These are phyloP conservation scores for Lachnellula willkommii DNA, from an alignment of 2,329 filamentous ascomycete species.

Conservation along the genomic window DNA sequence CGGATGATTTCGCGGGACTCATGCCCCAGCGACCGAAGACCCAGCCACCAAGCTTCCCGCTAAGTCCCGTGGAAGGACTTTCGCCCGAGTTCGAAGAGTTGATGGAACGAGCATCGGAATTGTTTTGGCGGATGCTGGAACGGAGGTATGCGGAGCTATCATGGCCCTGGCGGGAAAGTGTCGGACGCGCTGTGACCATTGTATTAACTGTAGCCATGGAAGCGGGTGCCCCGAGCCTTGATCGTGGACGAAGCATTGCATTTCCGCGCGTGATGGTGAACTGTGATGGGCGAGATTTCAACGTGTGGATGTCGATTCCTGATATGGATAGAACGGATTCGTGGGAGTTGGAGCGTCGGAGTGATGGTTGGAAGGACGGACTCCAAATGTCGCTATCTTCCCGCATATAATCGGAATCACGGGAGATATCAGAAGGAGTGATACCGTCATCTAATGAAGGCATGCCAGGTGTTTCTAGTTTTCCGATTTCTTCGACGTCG, in stretches of 20 bases:
- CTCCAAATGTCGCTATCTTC: slow-evolving; percentile 18
- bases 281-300: slow-evolving; percentile 71
- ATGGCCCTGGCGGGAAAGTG: slow-evolving; percentile 42
- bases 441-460: slow-evolving; percentile 21
- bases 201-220: slow-evolving; percentile 46
- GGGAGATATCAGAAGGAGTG: slow-evolving; percentile 20
- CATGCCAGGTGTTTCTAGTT: slow-evolving; percentile 18
- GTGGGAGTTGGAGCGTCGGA: slow-evolving; percentile 69
- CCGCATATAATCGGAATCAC: slow-evolving; percentile 13
- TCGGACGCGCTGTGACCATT: slow-evolving; percentile 55
- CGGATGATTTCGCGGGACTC: slow-evolving; percentile 38
- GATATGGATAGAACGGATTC: slow-evolving; percentile 85
- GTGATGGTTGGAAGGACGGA: slow-evolving; percentile 36
- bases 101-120: slow-evolving; percentile 30
- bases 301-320: slow-evolving; percentile 83
- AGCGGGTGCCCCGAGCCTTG: slow-evolving; percentile 40
- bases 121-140: slow-evolving; percentile 42
- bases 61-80: slow-evolving; percentile 31
- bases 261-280: slow-evolving; percentile 49
- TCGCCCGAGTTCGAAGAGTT: slow-evolving; percentile 21
- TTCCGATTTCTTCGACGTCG: slow-evolving; percentile 27
- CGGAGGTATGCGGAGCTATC: slow-evolving; percentile 51
- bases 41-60: slow-evolving; percentile 59
- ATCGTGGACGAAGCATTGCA: slow-evolving; percentile 44
- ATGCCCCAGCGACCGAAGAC: slow-evolving; percentile 59